Evolutionary conservation across 345 rosid species (phyloP).

Genomic region (Euclidium syriacum): DNA sequence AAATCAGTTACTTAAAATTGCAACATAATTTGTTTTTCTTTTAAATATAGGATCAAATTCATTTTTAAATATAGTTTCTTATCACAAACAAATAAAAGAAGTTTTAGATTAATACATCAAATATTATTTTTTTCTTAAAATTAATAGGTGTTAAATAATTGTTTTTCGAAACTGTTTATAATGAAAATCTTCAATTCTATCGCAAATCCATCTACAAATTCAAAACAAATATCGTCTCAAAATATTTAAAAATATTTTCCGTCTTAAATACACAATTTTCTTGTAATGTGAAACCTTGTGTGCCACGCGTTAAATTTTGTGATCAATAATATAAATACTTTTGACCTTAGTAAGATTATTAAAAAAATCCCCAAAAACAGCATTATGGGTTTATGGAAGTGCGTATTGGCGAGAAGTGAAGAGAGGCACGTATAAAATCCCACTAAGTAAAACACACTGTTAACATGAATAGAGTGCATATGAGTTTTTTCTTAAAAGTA

Average conservation of each 20-base stretch:
- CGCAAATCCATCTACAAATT: background rate
- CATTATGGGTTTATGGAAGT: constrained; percentile 9
- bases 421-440: constrained; percentile 22
- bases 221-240: background rate
- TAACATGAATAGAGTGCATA: constrained; percentile 1
- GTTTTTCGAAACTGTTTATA: background rate
- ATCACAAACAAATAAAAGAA: no score
- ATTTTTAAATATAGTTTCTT: no score
- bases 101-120: no score
- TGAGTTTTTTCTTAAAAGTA: constrained; percentile 3
- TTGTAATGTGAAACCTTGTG: constrained; percentile 18
- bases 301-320: constrained; percentile 20
- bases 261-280: background rate
- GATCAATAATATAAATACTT: background rate
- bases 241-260: background rate
- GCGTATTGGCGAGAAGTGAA: constrained; percentile 8
- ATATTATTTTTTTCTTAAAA: no score
- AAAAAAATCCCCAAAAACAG: background rate
- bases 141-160: no score
- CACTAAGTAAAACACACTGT: constrained; percentile 11
- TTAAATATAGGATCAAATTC: no score
- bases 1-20: no score
- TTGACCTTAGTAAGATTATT: background rate
- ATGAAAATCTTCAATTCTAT: constrained; percentile 34
- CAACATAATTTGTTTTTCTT: no score